Conservation (phyloP, 1,284 basidiomycete genomes). For the Ganoderma resinaceum region DNA sequence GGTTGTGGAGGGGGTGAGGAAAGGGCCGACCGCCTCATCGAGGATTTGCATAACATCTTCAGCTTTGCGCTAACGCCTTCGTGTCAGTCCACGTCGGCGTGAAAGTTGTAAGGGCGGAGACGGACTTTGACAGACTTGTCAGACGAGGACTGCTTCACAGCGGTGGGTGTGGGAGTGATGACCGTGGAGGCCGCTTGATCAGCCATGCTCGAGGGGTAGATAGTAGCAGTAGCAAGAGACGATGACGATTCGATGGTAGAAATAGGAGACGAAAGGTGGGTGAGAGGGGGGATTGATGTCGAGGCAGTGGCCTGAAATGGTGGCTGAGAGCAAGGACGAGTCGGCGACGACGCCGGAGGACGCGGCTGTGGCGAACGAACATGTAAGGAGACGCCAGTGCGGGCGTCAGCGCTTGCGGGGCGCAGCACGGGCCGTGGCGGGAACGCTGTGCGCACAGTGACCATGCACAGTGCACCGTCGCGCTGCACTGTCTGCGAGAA, state of each 20-base stretch:
- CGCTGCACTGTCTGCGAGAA: background rate
- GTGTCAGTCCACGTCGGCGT: conserved; percentile 29
- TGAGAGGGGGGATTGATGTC: background rate
- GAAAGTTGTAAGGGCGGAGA: conserved; percentile 12
- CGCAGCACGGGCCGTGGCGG: conserved; percentile 19
- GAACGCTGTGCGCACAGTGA: conserved; percentile 26
- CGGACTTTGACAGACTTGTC: conserved; percentile 37
- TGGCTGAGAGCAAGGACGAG: conserved; percentile 14
- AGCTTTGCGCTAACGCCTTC: conserved; percentile 64
- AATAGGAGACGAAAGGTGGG: background rate
- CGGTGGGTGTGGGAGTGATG: conserved; percentile 21
- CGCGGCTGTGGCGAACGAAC: conserved; percentile 25
- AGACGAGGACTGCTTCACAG: conserved; percentile 15
- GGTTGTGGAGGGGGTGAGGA: conserved; percentile 45
- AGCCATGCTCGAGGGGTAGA: conserved; percentile 12
- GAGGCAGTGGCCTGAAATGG: conserved; percentile 15
- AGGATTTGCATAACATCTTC: conserved; percentile 73
- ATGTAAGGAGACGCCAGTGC: conserved; percentile 14
- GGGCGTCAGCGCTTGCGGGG: conserved; percentile 2
- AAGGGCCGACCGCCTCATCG: conserved; percentile 60
- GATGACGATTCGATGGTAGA: background rate
- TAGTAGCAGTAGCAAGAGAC: too few species aligned
- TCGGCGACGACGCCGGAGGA: background rate
- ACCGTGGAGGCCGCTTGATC: conserved; percentile 23
- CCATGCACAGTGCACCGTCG: conserved; percentile 1